Base-by-base conservation (phyloP, 768 basidiomycete genomes). In the Leccinum uliginosum region DNA sequence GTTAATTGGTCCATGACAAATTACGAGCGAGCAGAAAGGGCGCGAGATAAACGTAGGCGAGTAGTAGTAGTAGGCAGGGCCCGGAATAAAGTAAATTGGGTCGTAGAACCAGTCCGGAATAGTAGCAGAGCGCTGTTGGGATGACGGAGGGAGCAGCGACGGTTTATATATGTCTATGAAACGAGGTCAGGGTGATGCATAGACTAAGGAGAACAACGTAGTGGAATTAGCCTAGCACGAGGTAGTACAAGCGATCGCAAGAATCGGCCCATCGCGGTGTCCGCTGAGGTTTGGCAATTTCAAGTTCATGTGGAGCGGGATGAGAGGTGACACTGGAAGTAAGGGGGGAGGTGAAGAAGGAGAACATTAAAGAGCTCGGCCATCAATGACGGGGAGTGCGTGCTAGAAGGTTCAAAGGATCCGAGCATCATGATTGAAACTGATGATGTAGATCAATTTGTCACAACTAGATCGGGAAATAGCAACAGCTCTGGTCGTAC, bases 1-100 rank as follows among this genome's bases (percentile, higher is more conserved):
- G 75, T 69, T 57, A 87, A 73, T 60, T 83, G 80, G 65, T 87
- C 86, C 87, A 90, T 89, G 54, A 61, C 32, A 45, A 61, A 65
- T 62, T 62, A 54, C 9, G 56, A 45, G 8, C 24, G 56, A 45
- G 56, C 46, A 55, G 55, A 51, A 17, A 58, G 38, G 44, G 47
- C 61, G 66, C 35, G 57, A 65, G 55, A 59, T 58, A 57, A 54
- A 34, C 52, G 55, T 50, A 56, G 55, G 21, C 35, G 59, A 38
- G 8, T 38, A 32, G 24, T 26, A 32, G 24, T 26, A 57, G 60
- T 56, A 60, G 59, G 56, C 29, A 59, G 57, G 56, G n/a, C n/a
- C n/a, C n/a, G n/a, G 59, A 66, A 67, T 58, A 59, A 59, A 45
- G 59, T 59, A 66, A 66, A 45, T 40, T 34, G 54, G 54, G 24